Conservation (phyloP, 805 yeast species). For the Schwanniomyces sp. region DNA sequence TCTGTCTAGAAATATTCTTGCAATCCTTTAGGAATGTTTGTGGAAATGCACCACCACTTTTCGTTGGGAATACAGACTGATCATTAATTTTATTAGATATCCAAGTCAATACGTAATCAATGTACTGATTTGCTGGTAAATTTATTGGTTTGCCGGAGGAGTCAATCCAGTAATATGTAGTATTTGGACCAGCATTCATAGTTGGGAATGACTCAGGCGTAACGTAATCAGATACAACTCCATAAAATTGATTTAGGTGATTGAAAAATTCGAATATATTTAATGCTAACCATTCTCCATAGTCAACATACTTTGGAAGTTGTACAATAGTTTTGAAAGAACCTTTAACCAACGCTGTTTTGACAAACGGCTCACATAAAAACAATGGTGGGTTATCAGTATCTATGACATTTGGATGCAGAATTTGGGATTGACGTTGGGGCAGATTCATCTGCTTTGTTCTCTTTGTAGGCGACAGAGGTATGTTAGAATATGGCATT, state of each 20-base stretch:
- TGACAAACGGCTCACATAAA: constrained; percentile 87
- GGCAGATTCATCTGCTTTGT: constrained; percentile 7
- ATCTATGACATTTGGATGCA: constrained; percentile 9
- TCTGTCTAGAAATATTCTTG: constrained; percentile 83
- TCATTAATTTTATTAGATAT: constrained; percentile 85
- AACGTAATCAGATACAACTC: constrained; percentile 86
- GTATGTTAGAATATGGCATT: constrained; percentile 8
- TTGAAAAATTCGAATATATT: constrained; percentile 88
- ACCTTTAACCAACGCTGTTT: constrained; percentile 94
- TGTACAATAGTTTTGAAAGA: constrained; percentile 95
- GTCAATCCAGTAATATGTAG: constrained; percentile 90
- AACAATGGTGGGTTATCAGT: constrained; percentile 53
- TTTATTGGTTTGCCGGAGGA: constrained; percentile 73
- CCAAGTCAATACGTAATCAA: constrained; percentile 90
- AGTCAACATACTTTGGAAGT: constrained; percentile 90
- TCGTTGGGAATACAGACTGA: constrained; percentile 88
- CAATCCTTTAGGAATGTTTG: constrained; percentile 79
- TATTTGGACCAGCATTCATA: constrained; percentile 94
- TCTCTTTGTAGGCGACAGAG: constrained; percentile 20
- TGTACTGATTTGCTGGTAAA: constrained; percentile 89
- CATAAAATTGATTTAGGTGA: constrained; percentile 83
- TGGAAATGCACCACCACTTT: constrained; percentile 86
- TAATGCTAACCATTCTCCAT: constrained; percentile 93
- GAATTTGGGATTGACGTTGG: constrained; percentile 8
- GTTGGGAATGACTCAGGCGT: constrained; percentile 88